Conservation (phyloP, 1,284 basidiomycete genomes). For the Ustilago trichophora region DNA sequence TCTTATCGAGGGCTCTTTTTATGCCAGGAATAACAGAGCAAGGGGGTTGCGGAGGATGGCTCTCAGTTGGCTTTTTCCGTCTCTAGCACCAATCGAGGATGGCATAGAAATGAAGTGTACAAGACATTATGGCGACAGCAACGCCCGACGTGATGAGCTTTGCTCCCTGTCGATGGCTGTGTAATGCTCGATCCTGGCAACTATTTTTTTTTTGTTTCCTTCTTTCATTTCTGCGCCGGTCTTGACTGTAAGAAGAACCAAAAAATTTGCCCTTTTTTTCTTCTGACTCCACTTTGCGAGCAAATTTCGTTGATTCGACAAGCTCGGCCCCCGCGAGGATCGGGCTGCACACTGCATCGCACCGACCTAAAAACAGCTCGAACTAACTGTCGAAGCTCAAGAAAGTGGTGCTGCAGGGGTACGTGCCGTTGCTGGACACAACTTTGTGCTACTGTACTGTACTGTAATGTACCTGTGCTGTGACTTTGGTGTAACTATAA, state of each 20-base stretch:
- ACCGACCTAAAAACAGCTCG: not conserved
- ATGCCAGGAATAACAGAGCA: conserved; percentile 5
- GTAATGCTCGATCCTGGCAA: conserved; percentile 1
- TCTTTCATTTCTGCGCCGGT: no score
- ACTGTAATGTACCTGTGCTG: no score
- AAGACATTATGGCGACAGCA: not conserved
- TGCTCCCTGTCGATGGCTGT: conserved; percentile 4
- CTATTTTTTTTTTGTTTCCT: no score
- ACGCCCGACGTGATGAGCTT: not conserved
- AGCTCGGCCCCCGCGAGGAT: not conserved
- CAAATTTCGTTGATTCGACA: not conserved
- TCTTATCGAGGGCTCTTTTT: no score
- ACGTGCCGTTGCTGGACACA: no score
- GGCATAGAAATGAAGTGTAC: not conserved
- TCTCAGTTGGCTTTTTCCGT: not conserved
- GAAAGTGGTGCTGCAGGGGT: not conserved
- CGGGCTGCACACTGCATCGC: not conserved
- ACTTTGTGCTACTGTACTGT: not conserved
- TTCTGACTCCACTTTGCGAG: not conserved
- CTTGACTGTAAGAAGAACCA: no score
- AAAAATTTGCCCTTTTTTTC: not conserved
- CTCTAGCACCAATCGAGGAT: no score
- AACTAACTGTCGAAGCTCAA: not conserved
- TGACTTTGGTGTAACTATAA: no score
- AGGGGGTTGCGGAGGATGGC: conserved; percentile 1